Conservation (phyloP, 1,139 yeast genomes). For the Nakaseomyces delphensis region DNA sequence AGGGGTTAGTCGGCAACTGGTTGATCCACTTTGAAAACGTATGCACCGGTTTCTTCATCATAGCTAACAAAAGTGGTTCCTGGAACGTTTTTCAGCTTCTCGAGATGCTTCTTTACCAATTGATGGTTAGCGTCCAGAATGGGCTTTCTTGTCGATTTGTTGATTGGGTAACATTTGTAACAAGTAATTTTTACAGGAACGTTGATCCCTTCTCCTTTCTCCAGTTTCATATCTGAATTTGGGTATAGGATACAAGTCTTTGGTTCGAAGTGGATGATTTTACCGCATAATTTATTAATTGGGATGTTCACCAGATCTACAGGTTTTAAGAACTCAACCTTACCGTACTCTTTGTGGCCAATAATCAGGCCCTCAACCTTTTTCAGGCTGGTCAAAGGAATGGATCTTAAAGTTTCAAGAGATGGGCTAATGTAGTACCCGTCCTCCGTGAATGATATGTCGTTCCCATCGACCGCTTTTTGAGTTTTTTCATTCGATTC, state of each 20-base stretch:
- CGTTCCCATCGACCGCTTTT: conserved; percentile 16
- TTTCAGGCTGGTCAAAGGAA: conserved; percentile 56
- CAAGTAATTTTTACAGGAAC: conserved; percentile 63
- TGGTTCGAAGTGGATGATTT: conserved; percentile 49
- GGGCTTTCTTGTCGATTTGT: conserved; percentile 62
- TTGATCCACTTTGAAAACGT: conserved; percentile 54
- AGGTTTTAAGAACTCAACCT: conserved; percentile 63
- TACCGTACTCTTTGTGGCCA: conserved; percentile 74
- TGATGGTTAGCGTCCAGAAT: conserved; percentile 73
- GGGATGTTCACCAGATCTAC: conserved; percentile 69
- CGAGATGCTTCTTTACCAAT: conserved; percentile 58
- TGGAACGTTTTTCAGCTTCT: conserved; percentile 52
- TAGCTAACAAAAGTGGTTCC: conserved; percentile 62
- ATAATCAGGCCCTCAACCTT: conserved; percentile 55
- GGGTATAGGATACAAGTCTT: conserved; percentile 68
- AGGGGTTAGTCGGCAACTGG: conserved; percentile 6
- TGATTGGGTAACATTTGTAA: conserved; percentile 69
- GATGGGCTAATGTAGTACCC: conserved; percentile 89
- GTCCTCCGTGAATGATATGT: conserved; percentile 42
- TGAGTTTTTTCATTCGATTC: not conserved
- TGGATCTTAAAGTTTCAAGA: conserved; percentile 47
- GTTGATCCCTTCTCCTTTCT: conserved; percentile 78
- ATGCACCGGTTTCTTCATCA: conserved; percentile 71
- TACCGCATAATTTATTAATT: conserved; percentile 55
- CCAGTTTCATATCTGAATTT: conserved; percentile 51